phyloP scores from a whole-genome alignment of 2,329 filamentous ascomycete species.

The Podosphaera aphanis region DNA sequence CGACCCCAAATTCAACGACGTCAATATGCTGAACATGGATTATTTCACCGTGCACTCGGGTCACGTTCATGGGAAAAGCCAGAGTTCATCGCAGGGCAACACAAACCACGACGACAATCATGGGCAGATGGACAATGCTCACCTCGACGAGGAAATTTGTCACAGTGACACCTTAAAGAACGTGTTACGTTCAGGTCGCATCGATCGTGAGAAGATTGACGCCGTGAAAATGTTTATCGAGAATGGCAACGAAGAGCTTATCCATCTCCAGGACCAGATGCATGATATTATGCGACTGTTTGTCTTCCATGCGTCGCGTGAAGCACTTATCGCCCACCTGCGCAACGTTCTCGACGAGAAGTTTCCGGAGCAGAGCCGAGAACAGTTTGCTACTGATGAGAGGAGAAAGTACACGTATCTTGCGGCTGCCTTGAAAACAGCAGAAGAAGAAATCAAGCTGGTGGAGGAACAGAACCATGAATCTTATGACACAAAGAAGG shows the following conservation, averaged over 20 bases:
- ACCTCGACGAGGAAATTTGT: conserved; percentile 31
- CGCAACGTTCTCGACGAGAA: conserved; percentile 35
- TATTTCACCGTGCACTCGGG: conserved; percentile 58
- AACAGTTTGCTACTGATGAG: background rate
- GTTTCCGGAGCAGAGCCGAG: conserved; percentile 2
- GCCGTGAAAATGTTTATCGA: conserved; percentile 63
- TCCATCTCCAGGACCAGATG: conserved; percentile 50
- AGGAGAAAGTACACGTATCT: background rate
- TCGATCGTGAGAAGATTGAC: conserved; percentile 82
- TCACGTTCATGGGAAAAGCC: conserved; percentile 19
- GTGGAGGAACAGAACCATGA: background rate
- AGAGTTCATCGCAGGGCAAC: conserved; percentile 10
- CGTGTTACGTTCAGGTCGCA: conserved; percentile 42
- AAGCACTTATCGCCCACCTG: conserved; percentile 49
- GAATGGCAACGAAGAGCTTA: conserved; percentile 51
- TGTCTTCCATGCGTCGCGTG: conserved; percentile 70
- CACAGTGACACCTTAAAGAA: conserved; percentile 38
- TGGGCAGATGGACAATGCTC: conserved; percentile 18
- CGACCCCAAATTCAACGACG: conserved; percentile 21
- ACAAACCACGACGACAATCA: conserved; percentile 2
- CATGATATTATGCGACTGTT: conserved; percentile 69
- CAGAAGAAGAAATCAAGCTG: background rate
- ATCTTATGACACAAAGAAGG: too few species aligned
- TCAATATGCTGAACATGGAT: conserved; percentile 46
- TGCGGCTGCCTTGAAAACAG: background rate